A percentile compares a stretch with the other conserved stretches of the same genome.
phyloP scores from a whole-genome alignment of 1,284 basidiomycete genomes.

The Clitocybe nebularis region DNA sequence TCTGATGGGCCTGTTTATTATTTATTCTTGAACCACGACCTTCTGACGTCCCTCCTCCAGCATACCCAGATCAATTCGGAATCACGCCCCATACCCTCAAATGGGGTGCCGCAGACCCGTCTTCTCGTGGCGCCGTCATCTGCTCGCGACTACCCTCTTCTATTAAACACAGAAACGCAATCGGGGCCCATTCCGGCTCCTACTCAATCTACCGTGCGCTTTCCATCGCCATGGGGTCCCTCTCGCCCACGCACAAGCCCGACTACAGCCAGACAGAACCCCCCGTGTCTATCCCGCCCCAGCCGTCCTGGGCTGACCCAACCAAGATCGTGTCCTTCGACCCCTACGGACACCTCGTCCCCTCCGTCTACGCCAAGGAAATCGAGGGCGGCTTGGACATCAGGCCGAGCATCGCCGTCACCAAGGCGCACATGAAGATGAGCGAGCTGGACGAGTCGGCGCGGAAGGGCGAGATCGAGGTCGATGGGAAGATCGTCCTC shows the following conservation, averaged over 20 bases:
- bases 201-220: conserved; percentile 95
- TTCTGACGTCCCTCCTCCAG: conserved; percentile 19
- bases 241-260: conserved; percentile 82
- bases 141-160: conserved; percentile 83
- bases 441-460: conserved; percentile 86
- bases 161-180: conserved; percentile 89
- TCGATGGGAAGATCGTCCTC: conserved; percentile 85
- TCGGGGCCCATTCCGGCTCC: conserved; percentile 91
- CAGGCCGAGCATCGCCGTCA: conserved; percentile 89
- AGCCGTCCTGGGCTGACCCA: conserved; percentile 78
- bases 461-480: conserved; percentile 65
- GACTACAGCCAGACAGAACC: conserved; percentile 89
- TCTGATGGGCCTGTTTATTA: neutral
- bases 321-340: conserved; percentile 92
- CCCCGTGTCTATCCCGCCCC: conserved; percentile 78
- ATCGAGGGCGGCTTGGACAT: conserved; percentile 63
- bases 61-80: conserved; percentile 46
- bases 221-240: conserved; percentile 86
- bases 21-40: neutral
- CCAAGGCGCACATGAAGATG: conserved; percentile 85
- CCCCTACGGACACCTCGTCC: conserved; percentile 91
- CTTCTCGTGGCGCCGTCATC: conserved; percentile 80
- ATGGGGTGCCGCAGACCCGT: conserved; percentile 77
- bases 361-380: conserved; percentile 71
- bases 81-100: conserved; percentile 70